phyloP scores from a whole-genome alignment of 805 yeast species.

The Martiniozyma abietophila region DNA sequence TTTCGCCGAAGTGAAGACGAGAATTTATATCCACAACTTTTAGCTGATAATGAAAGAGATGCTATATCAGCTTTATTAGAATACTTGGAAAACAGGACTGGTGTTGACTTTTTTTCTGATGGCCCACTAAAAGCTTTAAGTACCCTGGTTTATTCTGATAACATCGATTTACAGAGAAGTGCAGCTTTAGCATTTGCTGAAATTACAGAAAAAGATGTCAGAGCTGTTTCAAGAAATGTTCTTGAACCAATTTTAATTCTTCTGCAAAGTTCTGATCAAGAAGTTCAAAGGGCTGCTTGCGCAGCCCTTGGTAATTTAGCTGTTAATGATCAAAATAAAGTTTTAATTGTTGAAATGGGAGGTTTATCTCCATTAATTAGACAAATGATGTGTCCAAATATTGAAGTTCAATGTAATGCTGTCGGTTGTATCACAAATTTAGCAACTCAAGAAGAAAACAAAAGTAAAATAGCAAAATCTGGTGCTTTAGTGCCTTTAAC shows the following conservation, averaged over 20 bases:
- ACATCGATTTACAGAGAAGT: constrained; percentile 87
- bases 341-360: constrained; percentile 94
- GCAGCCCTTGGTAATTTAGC: constrained; percentile 98
- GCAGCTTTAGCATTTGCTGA: constrained; percentile 99
- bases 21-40: constrained; percentile 62
- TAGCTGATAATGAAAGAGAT: constrained; percentile 94
- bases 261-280: constrained; percentile 80
- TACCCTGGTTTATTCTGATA: constrained; percentile 90
- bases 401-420: constrained; percentile 98
- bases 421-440: constrained; percentile 97
- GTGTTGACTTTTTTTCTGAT: constrained; percentile 80
- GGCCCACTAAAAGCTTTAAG: constrained; percentile 85
- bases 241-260: constrained; percentile 87
- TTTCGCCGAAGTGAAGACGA: constrained; percentile 35
- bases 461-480: constrained; percentile 88
- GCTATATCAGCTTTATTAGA: constrained; percentile 88
- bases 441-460: constrained; percentile 97
- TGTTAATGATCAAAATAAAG: constrained; percentile 89
- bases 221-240: constrained; percentile 84
- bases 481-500: constrained; percentile 95
- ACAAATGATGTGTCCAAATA: constrained; percentile 95
- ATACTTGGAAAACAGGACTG: constrained; percentile 79
- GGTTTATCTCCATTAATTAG: constrained; percentile 93
- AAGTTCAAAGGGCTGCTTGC: constrained; percentile 97
- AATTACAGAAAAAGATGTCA: constrained; percentile 91